Conservation (phyloP, 1,139 yeast species). For the Suhomyces ambrosiae region DNA sequence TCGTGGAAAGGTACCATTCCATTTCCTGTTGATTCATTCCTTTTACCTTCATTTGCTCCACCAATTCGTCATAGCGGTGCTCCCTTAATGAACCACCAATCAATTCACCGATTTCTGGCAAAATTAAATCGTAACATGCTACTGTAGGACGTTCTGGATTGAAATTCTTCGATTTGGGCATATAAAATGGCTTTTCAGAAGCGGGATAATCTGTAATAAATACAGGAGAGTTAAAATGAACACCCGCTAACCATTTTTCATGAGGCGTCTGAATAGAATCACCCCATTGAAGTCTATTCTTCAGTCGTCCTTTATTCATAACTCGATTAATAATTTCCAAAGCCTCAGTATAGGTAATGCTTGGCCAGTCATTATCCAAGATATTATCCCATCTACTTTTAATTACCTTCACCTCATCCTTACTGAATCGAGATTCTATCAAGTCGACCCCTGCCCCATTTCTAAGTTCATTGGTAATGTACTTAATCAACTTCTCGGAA, state of each 20-base stretch:
- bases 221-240: conserved; percentile 69
- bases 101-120: conserved; percentile 95
- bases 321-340: conserved; percentile 45
- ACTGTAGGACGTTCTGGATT: conserved; percentile 58
- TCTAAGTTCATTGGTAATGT: conserved; percentile 45
- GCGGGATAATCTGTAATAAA: conserved; percentile 89
- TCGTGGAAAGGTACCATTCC: conserved; percentile 77
- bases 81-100: conserved; percentile 95
- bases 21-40: conserved; percentile 61
- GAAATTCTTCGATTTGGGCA: conserved; percentile 52
- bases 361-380: conserved; percentile 58
- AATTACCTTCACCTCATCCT: conserved; percentile 30
- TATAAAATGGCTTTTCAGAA: conserved; percentile 84
- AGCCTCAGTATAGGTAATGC: conserved; percentile 77
- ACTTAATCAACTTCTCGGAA: conserved; percentile 69
- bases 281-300: conserved; percentile 56
- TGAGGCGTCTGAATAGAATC: conserved; percentile 79
- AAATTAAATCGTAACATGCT: conserved; percentile 83
- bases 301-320: conserved; percentile 36
- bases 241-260: conserved; percentile 86
- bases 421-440: conserved; percentile 38
- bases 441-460: conserved; percentile 46
- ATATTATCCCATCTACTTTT: conserved; percentile 27
- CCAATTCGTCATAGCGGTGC: conserved; percentile 53
- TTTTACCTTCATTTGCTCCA: conserved; percentile 50